phyloP scores from a whole-genome alignment of 2,329 filamentous ascomycete species.

The Macrophomina phaseolina region DNA sequence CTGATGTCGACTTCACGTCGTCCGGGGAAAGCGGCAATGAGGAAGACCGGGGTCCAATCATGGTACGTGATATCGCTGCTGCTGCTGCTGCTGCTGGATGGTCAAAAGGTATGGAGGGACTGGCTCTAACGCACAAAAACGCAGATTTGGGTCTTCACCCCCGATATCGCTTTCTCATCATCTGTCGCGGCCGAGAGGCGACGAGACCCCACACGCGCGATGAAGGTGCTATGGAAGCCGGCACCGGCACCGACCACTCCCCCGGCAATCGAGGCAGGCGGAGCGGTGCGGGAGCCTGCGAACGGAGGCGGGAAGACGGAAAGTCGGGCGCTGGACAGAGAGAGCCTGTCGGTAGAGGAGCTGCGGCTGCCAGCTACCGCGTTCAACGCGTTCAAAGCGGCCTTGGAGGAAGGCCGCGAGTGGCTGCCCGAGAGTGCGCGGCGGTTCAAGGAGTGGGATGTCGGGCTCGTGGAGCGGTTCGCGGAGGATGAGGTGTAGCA shows the following conservation, averaged over 20 bases:
- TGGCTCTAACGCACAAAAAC: too few relatives aligned
- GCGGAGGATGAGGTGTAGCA: conserved; percentile 35
- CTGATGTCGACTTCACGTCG: not conserved
- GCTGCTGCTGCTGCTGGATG: too few relatives aligned
- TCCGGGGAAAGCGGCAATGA: not conserved
- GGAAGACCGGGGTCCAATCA: conserved; percentile 16
- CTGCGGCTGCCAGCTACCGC: conserved; percentile 58
- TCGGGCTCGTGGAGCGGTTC: conserved; percentile 67
- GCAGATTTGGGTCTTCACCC: conserved; percentile 66
- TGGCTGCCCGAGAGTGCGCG: conserved; percentile 63
- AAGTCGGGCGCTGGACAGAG: conserved; percentile 38
- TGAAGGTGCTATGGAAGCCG: conserved; percentile 62
- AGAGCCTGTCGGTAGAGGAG: conserved; percentile 56
- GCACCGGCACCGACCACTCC: conserved; percentile 29
- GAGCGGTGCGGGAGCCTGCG: not conserved
- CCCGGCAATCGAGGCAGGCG: not conserved
- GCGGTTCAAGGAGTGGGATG: conserved; percentile 69
- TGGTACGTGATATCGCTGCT: not conserved
- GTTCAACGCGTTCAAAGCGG: conserved; percentile 52
- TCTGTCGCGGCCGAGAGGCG: conserved; percentile 34
- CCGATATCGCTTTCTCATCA: conserved; percentile 62
- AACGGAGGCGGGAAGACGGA: not conserved
- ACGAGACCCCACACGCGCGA: conserved; percentile 53
- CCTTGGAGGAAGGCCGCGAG: conserved; percentile 56
- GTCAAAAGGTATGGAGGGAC: too few relatives aligned